Evolutionary conservation across 768 basidiomycete genomes (phyloP).

Genomic region (Tricholoma hemisulphureum): DNA sequence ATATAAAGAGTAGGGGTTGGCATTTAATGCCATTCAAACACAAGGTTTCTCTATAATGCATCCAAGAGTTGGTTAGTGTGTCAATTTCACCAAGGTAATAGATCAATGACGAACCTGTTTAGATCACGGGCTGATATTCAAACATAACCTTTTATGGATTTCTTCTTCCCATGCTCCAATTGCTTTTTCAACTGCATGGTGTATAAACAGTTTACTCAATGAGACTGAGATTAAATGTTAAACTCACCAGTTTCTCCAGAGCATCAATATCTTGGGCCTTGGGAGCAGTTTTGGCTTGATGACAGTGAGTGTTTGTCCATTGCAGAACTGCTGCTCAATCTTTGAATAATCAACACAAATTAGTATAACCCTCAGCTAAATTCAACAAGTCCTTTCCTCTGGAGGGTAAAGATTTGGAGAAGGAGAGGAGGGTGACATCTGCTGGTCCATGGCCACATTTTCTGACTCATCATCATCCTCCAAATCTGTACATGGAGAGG

Average conservation of each 20-base stretch:
- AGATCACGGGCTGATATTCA: neutral
- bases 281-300: neutral
- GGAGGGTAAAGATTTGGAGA: neutral
- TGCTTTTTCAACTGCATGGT: neutral
- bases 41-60: neutral
- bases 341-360: neutral
- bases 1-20: neutral
- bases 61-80: neutral
- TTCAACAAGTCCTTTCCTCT: neutral
- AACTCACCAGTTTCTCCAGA: neutral
- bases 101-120: neutral
- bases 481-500: neutral
- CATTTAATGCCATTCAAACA: neutral
- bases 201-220: neutral
- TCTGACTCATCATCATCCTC: neutral
- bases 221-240: neutral
- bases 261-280: neutral
- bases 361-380: neutral
- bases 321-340: neutral
- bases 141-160: neutral
- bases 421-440: neutral
- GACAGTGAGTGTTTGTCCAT: neutral
- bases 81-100: neutral
- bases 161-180: neutral
- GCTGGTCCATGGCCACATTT: neutral